Percentiles rank a stretch among this genome's conserved stretches.
These are phyloP conservation scores for Marasmius tenuissimus DNA, from an alignment of 1,284 basidiomycete species.

Conservation along the genomic window DNA sequence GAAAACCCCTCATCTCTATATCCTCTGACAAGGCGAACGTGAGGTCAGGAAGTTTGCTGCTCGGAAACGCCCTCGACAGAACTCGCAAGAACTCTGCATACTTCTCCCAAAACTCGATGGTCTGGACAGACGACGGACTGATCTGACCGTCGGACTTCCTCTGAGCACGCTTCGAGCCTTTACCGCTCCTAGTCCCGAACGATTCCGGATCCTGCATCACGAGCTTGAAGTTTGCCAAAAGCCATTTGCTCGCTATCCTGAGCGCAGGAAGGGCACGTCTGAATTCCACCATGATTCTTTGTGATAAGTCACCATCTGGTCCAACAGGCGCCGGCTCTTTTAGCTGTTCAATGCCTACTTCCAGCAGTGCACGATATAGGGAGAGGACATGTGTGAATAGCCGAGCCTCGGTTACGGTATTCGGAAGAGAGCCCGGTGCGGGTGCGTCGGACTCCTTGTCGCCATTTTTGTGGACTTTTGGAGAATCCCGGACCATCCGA, in stretches of 20 bases:
- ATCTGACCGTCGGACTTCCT: slow-evolving; percentile 26
- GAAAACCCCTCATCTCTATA: slow-evolving; percentile 85
- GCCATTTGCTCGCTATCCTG: slow-evolving; percentile 89
- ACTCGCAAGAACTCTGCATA: slow-evolving; percentile 72
- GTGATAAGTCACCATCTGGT: slow-evolving; percentile 65
- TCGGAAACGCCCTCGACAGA: slow-evolving; percentile 72
- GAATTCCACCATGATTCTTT: slow-evolving; percentile 83
- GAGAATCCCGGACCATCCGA: slow-evolving; percentile 58
- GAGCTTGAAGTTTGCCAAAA: slow-evolving; percentile 78
- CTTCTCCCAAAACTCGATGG: slow-evolving; percentile 69
- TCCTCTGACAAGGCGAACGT: slow-evolving; percentile 86
- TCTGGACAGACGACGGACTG: slow-evolving; percentile 24
- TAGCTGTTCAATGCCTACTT: slow-evolving; percentile 64
- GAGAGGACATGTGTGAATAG: slow-evolving; percentile 76
- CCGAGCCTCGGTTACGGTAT: slow-evolving; percentile 57
- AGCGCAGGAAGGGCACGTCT: slow-evolving; percentile 86
- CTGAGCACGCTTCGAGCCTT: slow-evolving; percentile 19
- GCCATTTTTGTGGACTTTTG: slow-evolving; percentile 25
- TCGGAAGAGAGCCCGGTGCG: slow-evolving; percentile 19
- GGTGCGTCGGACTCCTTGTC: slow-evolving; percentile 22
- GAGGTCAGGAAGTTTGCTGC: slow-evolving; percentile 61
- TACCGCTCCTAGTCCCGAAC: slow-evolving; percentile 13
- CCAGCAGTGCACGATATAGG: slow-evolving; percentile 66
- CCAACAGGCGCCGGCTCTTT: slow-evolving; percentile 52
- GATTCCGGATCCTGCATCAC: slow-evolving; percentile 47